phyloP scores from a whole-genome alignment of 1,284 basidiomycete species.

The Mycosarcoma mackinlayi region DNA sequence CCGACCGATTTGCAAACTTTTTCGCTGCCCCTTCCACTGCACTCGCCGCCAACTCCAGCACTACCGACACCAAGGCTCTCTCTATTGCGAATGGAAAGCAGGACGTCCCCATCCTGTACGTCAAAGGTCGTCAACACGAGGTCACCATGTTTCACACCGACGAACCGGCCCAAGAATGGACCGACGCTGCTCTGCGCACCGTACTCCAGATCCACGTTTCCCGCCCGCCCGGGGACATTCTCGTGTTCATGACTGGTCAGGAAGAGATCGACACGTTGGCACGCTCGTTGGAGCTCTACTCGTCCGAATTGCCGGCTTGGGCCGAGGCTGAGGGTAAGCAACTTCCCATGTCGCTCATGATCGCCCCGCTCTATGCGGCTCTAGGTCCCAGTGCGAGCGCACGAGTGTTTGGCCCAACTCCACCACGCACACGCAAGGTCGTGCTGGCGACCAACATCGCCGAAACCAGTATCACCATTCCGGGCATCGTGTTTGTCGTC shows the following conservation, averaged over 20 bases:
- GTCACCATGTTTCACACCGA: slow-evolving; percentile 76
- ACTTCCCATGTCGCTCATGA: slow-evolving; percentile 45
- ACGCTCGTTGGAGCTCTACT: slow-evolving; percentile 50
- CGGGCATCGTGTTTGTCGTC: slow-evolving; percentile 92
- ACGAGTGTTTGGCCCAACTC: slow-evolving; percentile 70
- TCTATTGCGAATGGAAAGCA: slow-evolving; percentile 18
- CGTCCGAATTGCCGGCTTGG: slow-evolving; percentile 54
- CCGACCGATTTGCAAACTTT: slow-evolving; percentile 89
- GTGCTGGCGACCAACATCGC: slow-evolving; percentile 77
- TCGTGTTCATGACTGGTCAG: slow-evolving; percentile 95
- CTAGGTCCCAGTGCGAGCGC: slow-evolving; percentile 57
- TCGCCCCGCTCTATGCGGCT: slow-evolving; percentile 66
- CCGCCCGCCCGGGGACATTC: slow-evolving; percentile 83
- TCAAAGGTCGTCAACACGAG: slow-evolving; percentile 92
- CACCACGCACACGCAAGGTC: slow-evolving; percentile 82
- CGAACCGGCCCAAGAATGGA: slow-evolving; percentile 82
- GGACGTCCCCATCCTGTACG: slow-evolving; percentile 81
- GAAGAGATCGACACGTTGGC: slow-evolving; percentile 92
- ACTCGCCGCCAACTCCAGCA: slow-evolving; percentile 8
- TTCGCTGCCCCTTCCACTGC: slow-evolving; percentile 72
- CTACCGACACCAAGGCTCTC: not conserved
- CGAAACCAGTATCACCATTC: slow-evolving; percentile 98
- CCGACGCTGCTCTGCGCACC: slow-evolving; percentile 87
- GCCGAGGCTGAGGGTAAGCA: slow-evolving; percentile 39
- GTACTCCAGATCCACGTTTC: slow-evolving; percentile 90